Base-by-base conservation (phyloP, 2,329 filamentous ascomycete species). In the Colletotrichum sp. region DNA sequence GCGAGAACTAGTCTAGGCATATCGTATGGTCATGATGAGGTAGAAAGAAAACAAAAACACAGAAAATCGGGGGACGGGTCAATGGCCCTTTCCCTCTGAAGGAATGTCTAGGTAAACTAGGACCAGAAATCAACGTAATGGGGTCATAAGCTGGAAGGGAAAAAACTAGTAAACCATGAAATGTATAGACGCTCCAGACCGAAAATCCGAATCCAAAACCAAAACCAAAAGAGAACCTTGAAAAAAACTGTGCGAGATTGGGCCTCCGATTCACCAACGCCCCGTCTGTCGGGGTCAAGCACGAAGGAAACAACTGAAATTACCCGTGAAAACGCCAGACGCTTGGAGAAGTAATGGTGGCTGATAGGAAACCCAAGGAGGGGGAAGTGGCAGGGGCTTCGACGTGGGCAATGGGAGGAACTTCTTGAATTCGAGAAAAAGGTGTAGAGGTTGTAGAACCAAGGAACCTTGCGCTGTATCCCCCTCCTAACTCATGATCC, bases 341-440 rank as follows among this genome's bases (percentile, higher is more conserved):
- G 34, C 43, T 36, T 26, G 32, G 16, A 36, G 38, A 21, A 61
- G 12, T 34, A 28, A 52, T 36, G 26, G 18, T 34, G 57, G n/a
- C 28, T 32, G 21, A 32, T 52, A 21, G 43, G 52, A 67, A 18
- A 24, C 55, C 57, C 38, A 26, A 15, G 36, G 36, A 30, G 65
- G 67, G 58, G 43, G 43, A 21, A 52, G n/a, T 52, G n/a, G 43
- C 26, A 48, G 36, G 30, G 55, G 38, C 15, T 16, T 61, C 18
- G 64, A 24, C 21, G n/a, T 52, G 55, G 57, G 67, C 36, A 52
- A 52, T 64, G 70, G 34, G 71, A 69, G 64, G 70, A 76, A 76
- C 65, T 73, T 74, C 65, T 76, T 76, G 74, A 76, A 68, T 76
- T 76, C 74, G 74, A 68, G 70, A 63, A 69, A 67, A 68, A 65